Percentiles rank a stretch among this genome's conserved stretches.
Evolutionary conservation across 495 filamentous ascomycete species (phyloP).

Genomic region (Podospora pseudopauciseta): DNA sequence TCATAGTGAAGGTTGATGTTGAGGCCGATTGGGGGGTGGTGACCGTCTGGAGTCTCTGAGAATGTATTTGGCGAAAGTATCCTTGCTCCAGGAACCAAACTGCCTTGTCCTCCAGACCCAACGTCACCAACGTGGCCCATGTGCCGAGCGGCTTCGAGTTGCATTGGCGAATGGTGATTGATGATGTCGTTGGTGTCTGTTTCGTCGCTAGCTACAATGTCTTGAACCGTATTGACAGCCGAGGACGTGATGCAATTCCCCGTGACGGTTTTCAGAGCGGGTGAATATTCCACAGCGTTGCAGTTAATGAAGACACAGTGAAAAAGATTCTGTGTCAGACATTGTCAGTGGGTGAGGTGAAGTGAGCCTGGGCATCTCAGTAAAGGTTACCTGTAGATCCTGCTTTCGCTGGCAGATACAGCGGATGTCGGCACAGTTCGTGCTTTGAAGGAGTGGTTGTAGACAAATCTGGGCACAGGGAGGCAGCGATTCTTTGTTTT

Average conservation of each 20-base stretch:
- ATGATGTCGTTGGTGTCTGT: conserved; percentile 33
- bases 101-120: not conserved
- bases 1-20: conserved; percentile 27
- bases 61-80: not conserved
- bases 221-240: conserved; percentile 24
- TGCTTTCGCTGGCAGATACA: conserved; percentile 20
- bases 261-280: conserved; percentile 19
- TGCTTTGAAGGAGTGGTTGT: not conserved
- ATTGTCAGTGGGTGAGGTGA: conserved; percentile 4
- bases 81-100: conserved; percentile 9
- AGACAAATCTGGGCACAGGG: conserved; percentile 19
- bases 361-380: not conserved
- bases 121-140: conserved; percentile 12
- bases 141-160: conserved; percentile 17
- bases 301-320: conserved; percentile 27
- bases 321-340: conserved; percentile 17
- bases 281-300: conserved; percentile 24
- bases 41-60: not conserved
- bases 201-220: conserved; percentile 32
- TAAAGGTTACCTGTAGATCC: conserved; percentile 20
- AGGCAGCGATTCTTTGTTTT: conserved; percentile 14
- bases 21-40: conserved; percentile 20
- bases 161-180: conserved; percentile 14
- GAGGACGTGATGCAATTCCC: conserved; percentile 39
- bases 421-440: conserved; percentile 9